These are phyloP conservation scores for Coriaria nepalensis DNA, from an alignment of 306 rosid genomes.

Conservation along the genomic window DNA sequence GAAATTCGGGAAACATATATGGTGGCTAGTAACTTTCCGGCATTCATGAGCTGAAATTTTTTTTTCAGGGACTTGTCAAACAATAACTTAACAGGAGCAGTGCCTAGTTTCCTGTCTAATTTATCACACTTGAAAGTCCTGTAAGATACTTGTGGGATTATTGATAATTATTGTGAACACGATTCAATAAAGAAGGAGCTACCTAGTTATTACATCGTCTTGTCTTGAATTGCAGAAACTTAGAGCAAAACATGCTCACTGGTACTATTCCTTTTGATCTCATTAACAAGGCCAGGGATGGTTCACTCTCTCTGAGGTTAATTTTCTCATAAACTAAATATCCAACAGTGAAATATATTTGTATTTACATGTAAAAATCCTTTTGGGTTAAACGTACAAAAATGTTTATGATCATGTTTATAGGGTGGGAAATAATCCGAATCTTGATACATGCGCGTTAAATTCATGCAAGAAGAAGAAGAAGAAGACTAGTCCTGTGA, in stretches of 20 bases:
- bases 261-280: conserved; percentile 27
- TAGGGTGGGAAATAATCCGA: conserved; percentile 23
- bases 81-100: conserved; percentile 12
- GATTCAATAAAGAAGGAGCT: not conserved
- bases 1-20: too few relatives aligned
- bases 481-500: conserved; percentile 10
- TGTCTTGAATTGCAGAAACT: conserved; percentile 15
- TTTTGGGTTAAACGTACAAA: too few relatives aligned
- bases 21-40: too few relatives aligned
- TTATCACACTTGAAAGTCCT: conserved; percentile 15
- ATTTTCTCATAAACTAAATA: not conserved
- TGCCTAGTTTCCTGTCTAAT: conserved; percentile 12
- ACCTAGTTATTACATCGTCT: too few relatives aligned
- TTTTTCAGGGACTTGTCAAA: conserved; percentile 43
- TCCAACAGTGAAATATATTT: not conserved
- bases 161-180: too few relatives aligned
- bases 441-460: conserved; percentile 13
- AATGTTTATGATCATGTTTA: not conserved
- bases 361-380: not conserved
- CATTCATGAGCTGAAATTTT: conserved; percentile 5
- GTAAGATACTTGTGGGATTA: conserved; percentile 22
- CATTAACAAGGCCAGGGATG: conserved; percentile 16
- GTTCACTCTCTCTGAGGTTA: conserved; percentile 30
- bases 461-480: conserved; percentile 21
- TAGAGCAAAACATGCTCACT: conserved; percentile 30